Evolutionary conservation across 140 eudicot species (phyloP).

Genomic region (Bidens hawaiensis): DNA sequence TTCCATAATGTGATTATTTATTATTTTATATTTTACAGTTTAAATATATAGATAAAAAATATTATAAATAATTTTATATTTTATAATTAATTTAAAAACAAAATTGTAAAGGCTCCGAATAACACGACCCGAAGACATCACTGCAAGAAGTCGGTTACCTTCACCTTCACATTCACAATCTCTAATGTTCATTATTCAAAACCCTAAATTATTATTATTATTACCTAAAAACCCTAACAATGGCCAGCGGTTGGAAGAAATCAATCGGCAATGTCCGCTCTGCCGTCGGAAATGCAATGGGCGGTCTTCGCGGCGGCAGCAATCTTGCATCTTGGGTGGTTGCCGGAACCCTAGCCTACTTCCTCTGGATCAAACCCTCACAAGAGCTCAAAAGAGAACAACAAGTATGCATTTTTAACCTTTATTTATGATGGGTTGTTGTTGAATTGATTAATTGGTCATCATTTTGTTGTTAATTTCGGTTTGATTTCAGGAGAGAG

Average conservation of each 20-base stretch:
- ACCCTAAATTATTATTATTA: too few species aligned
- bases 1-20: too few species aligned
- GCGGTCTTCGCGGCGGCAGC: slow-evolving; percentile 76
- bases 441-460: neutral
- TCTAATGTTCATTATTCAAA: neutral
- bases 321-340: slow-evolving; percentile 89
- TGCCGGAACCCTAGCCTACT: slow-evolving; percentile 95
- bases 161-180: too few species aligned
- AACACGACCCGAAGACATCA: slow-evolving; percentile 25
- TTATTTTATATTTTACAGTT: too few species aligned
- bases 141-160: slow-evolving; percentile 7
- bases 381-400: slow-evolving; percentile 76
- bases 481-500: slow-evolving; percentile 47
- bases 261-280: slow-evolving; percentile 52
- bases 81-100: too few species aligned
- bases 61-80: too few species aligned
- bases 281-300: slow-evolving; percentile 55
- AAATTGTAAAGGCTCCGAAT: slow-evolving; percentile 2
- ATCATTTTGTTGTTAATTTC: neutral
- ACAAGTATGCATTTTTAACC: slow-evolving; percentile 27
- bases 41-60: too few species aligned
- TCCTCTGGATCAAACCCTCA: slow-evolving; percentile 74
- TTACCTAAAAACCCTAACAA: slow-evolving; percentile 20
- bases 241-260: slow-evolving; percentile 58
- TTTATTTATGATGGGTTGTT: neutral